Conservation (phyloP, 2,329 filamentous ascomycete genomes). For the Fusarium mexicanum region DNA sequence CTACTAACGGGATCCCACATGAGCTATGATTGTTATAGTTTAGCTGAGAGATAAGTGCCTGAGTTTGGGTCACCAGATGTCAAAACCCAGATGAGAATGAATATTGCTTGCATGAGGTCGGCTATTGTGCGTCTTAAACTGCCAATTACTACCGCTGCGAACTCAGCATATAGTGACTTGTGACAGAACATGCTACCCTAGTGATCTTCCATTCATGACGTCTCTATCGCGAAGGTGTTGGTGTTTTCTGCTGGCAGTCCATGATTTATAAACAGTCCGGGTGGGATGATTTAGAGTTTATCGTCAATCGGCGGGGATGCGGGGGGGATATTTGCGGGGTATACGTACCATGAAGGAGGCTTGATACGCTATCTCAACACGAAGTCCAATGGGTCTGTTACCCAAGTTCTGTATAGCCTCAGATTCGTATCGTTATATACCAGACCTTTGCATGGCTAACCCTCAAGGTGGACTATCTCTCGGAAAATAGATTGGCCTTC, state of each 20-base stretch:
- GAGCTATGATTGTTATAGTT: not conserved
- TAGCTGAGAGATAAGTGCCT: not conserved
- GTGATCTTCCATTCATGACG: not conserved
- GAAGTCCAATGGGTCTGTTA: fast-evolving
- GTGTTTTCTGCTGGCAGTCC: not conserved
- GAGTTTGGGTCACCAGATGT: not conserved
- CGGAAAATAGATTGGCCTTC: no score
- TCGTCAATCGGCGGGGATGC: not conserved
- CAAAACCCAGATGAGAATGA: not conserved
- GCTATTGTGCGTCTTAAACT: not conserved
- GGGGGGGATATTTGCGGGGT: not conserved
- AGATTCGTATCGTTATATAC: no score
- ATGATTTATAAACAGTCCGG: not conserved
- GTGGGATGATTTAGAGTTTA: not conserved
- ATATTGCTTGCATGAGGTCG: not conserved
- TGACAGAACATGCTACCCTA: no score
- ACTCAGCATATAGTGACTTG: not conserved
- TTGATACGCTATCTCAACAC: no score
- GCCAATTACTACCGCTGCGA: no score
- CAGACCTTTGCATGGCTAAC: fast-evolving
- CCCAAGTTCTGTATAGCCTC: not conserved
- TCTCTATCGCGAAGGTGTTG: fast-evolving
- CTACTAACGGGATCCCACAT: not conserved
- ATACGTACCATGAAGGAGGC: not conserved
- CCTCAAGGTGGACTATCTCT: fast-evolving